Evolutionary conservation across 1,139 yeast species (phyloP), one percentile per base, ranked within the genome.

Genomic region (Arxiozyma heterogenica): DNA sequence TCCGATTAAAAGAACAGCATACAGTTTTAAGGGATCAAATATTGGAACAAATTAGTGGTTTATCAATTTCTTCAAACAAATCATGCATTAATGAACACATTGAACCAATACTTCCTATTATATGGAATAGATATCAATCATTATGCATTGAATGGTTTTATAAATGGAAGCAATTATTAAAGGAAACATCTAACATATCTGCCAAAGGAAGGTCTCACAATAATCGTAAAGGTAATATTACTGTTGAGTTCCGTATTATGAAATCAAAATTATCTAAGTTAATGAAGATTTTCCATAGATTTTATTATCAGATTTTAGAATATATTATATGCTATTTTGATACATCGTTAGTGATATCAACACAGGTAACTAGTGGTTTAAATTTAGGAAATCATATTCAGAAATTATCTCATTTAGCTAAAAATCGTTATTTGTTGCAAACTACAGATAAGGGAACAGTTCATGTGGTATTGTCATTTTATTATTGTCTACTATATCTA

Each of bases 251-350:
- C 30, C 27, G 54, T 18, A 25, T 30, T 17, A 27, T 52, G 44
- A 52, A 45, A 21, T 17, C 39, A 9, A 45, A 42, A 34, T 22
- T 49, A 22, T 9, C 11, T 1, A 49, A 44, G 30, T 23, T 42
- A 5, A 51, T 54, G 27, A 54, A 79, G 71, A 18, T 74, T 15
- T 44, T 42, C 12, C 56, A 54, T 23, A 41, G 44, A 20, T 41
- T 51, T 41, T 54, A 54, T n/a, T 54, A 54, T 38, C 18, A 34
- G 4, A 44, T 49, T 17, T 17, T 54, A n/a, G 56, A 54, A 27
- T 38, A 43, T 12, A 17, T 54, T n/a, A n/a, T 42, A 2, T 27
- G 27, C 8, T 30, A 43, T 21, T 54, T 49, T 43, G 56, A 54
- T 46, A 49, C 50, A 17, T n/a, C 41, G 12, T 23, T 18, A 7